Percentiles rank a stretch among this genome's conserved stretches.
These are phyloP conservation scores for Thamnidium elegans DNA, from an alignment of 192 early-diverging fungal genomes.

Conservation along the genomic window DNA sequence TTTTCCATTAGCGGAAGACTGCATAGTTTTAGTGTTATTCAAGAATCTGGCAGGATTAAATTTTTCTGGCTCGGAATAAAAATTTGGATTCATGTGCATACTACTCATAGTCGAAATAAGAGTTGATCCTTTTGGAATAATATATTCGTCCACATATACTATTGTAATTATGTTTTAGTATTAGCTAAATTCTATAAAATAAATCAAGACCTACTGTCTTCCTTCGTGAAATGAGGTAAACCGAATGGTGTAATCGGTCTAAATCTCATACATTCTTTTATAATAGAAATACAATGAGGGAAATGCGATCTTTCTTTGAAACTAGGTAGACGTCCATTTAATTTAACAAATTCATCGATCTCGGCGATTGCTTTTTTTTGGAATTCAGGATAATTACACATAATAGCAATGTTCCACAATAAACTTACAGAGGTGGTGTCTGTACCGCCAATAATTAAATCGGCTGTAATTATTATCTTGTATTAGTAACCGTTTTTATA, in stretches of 20 bases:
- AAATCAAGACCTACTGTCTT: constrained; percentile 9
- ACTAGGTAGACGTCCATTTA: background rate
- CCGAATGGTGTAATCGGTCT: constrained; percentile 7
- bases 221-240: background rate
- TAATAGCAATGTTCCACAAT: constrained; percentile 6
- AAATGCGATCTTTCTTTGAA: background rate
- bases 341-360: constrained; percentile 1
- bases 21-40: background rate
- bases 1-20: constrained; percentile 13
- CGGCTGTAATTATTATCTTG: background rate
- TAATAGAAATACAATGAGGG: background rate
- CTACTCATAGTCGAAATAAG: constrained; percentile 47
- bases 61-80: constrained; percentile 41
- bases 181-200: background rate
- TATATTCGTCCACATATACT: constrained; percentile 36
- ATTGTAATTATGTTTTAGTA: background rate
- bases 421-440: constrained; percentile 8
- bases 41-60: constrained; percentile 46
- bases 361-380: constrained; percentile 2
- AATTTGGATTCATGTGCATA: constrained; percentile 35
- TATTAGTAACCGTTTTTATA: background rate
- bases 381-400: background rate
- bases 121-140: constrained; percentile 45
- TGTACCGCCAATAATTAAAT: constrained; percentile 4
- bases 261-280: constrained; percentile 12